Conservation (phyloP, 2,329 filamentous ascomycete genomes). For the Diaporthe eres region DNA sequence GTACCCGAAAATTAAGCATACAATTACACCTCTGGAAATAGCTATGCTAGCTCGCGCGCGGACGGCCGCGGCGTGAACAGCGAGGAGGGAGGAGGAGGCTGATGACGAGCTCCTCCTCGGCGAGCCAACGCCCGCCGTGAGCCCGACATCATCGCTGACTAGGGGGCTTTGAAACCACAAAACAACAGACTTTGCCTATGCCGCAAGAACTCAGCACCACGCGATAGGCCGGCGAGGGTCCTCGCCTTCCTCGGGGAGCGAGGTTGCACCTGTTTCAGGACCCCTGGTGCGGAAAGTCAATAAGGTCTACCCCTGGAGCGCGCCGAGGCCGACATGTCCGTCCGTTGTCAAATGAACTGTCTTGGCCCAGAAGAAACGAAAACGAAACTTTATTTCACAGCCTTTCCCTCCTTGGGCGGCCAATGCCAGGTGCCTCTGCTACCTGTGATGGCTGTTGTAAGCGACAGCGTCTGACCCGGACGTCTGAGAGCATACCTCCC, state of each 20-base stretch:
- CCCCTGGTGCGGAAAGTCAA: slow-evolving; percentile 11
- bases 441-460: not conserved
- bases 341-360: slow-evolving; percentile 27
- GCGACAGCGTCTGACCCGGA: not conserved
- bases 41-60: slow-evolving; percentile 6
- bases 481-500: not conserved
- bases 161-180: slow-evolving; percentile 18
- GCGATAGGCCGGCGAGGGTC: slow-evolving; percentile 10
- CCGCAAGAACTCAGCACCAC: not conserved
- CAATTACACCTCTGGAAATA: not conserved
- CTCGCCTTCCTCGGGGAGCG: not conserved
- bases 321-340: slow-evolving; percentile 18
- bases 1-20: slow-evolving; percentile 16
- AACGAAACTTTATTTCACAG: slow-evolving; percentile 15
- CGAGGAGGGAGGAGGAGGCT: not conserved
- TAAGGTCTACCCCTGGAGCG: slow-evolving; percentile 26
- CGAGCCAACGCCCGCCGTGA: not conserved
- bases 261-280: slow-evolving; percentile 32
- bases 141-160: not conserved
- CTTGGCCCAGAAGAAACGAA: slow-evolving; percentile 31
- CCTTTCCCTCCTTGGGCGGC: slow-evolving; percentile 3
- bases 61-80: slow-evolving; percentile 1
- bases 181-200: slow-evolving; percentile 11
- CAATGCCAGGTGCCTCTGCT: not conserved
- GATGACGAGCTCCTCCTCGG: not conserved